phyloP scores from a whole-genome alignment of 1,139 yeast genomes.

The Yamadazyma songkhlaensis region DNA sequence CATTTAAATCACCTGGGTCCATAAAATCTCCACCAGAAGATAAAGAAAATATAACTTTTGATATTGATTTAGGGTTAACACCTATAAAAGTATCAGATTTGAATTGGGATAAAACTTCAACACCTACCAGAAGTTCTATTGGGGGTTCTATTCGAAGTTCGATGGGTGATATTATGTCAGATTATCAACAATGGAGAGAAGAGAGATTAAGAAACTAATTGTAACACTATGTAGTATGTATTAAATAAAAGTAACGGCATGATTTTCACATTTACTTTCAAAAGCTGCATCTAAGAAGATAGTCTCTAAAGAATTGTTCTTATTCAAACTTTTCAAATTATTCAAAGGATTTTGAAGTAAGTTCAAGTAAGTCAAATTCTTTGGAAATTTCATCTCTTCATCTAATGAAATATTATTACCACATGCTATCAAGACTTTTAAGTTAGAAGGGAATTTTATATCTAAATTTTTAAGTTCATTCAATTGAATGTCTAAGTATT shows the following conservation, averaged over 20 bases:
- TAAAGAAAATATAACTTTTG: conserved; percentile 8
- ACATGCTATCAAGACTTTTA: conserved; percentile 16
- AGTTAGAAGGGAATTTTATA: conserved; percentile 11
- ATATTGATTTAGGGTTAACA: conserved; percentile 18
- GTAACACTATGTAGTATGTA: conserved; percentile 2
- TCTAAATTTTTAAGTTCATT: conserved; percentile 15
- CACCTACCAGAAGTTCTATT: conserved; percentile 18
- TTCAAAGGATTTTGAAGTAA: conserved; percentile 16
- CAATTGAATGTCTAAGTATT: conserved; percentile 18
- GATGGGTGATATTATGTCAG: conserved; percentile 30
- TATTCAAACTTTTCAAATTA: conserved; percentile 13
- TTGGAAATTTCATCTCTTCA: conserved; percentile 15
- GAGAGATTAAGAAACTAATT: conserved; percentile 26
- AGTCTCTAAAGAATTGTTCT: conserved; percentile 13
- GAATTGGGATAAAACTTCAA: conserved; percentile 12
- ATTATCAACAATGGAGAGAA: conserved; percentile 41
- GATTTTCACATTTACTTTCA: conserved; percentile 7
- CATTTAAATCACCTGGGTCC: background rate
- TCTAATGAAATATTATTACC: conserved; percentile 17
- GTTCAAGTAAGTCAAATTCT: conserved; percentile 13
- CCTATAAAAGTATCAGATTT: conserved; percentile 18
- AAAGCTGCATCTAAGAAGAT: conserved; percentile 15
- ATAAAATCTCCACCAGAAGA: conserved; percentile 8
- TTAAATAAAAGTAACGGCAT: conserved; percentile 12
- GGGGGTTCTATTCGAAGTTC: conserved; percentile 18